These are phyloP conservation scores for Coprinellus micaceus DNA, from an alignment of 768 basidiomycete genomes.

Conservation along the genomic window DNA sequence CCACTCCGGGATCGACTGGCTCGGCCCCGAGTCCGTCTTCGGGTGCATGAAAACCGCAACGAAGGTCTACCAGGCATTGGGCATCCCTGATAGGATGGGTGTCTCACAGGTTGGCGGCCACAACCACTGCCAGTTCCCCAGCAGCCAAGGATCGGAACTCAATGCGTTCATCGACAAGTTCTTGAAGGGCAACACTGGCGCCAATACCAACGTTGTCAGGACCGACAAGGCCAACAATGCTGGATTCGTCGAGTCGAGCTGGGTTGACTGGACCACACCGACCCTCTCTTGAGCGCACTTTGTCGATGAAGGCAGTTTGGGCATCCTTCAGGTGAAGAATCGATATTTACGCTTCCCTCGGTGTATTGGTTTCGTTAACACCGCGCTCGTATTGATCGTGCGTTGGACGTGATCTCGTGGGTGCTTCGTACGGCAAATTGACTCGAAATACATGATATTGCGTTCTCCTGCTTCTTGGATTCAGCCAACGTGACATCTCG, in stretches of 20 bases:
- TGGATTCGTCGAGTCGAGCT: conserved; percentile 36
- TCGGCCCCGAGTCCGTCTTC: conserved; percentile 46
- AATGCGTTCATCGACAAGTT: conserved; percentile 56
- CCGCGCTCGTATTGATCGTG: too few relatives aligned
- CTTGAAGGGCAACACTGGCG: conserved; percentile 40
- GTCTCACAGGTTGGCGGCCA: conserved; percentile 53
- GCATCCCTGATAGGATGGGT: conserved; percentile 44
- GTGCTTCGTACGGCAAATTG: too few relatives aligned
- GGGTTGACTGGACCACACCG: conserved; percentile 42
- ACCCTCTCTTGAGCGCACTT: conserved; percentile 23
- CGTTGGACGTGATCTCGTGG: too few relatives aligned
- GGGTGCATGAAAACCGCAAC: conserved; percentile 51
- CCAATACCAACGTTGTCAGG: conserved; percentile 44
- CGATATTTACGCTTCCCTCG: too few relatives aligned
- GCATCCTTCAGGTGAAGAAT: too few relatives aligned
- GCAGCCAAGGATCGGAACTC: conserved; percentile 38
- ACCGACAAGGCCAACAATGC: conserved; percentile 41
- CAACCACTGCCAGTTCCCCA: conserved; percentile 53
- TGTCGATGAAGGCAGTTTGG: conserved; percentile 16
- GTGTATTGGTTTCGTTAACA: too few relatives aligned
- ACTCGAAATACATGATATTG: too few relatives aligned
- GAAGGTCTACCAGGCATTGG: conserved; percentile 48
- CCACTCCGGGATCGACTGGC: conserved; percentile 55
- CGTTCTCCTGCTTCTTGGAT: too few relatives aligned
- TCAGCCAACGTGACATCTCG: too few relatives aligned